Evolutionary conservation across 2,329 filamentous ascomycete genomes (phyloP), one percentile per base, ranked within the genome.

Genomic region (Nothophaeocryptopus gaeumannii): DNA sequence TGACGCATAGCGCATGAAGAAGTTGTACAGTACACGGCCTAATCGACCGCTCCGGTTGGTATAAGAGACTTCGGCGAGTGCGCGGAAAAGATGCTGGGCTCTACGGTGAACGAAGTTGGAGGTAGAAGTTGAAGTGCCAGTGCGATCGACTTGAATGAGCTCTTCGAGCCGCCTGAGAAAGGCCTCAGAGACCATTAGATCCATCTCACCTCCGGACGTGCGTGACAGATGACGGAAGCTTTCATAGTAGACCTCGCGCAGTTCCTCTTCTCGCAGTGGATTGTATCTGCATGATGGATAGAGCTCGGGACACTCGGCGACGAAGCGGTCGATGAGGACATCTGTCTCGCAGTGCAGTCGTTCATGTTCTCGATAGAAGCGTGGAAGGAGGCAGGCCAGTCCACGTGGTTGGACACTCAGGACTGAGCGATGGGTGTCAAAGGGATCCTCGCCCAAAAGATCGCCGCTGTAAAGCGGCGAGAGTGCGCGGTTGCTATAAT

Each of bases 241-340:
- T 10, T 48, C 20, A n/a, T 53, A 53, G 36, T 53, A 53, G 20
- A 53, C 50, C 31, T 53, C 50, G 15, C 50, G 50, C 3, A 53
- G 30, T 16, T 53, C 50, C 20, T 53, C 50, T 34, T 53, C 50
- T 37, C 50, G 15, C 3, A 53, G 35, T n/a, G 50, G 50, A 32
- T 53, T 53, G 45, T 48, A 53, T 26, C 40, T 41, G 31, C 45
- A 48, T 40, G 45, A 16, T 20, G 50, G 50, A 35, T 48, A 53
- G 12, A 53, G 20, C 15, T 53, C 50, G 3, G 50, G 50, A 36
- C 50, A 53, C 9, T 49, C 33, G 12, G 50, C 40, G 5, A 53
- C 50, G 31, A 48, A 53, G 31, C 50, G 50, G 14, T 53, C 50
- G 7, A 48, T 48, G 32, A 53, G 45, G 15, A 53, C 38, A 20